phyloP scores from a whole-genome alignment of 208 protist species.

The Leishmania gerbilli region DNA sequence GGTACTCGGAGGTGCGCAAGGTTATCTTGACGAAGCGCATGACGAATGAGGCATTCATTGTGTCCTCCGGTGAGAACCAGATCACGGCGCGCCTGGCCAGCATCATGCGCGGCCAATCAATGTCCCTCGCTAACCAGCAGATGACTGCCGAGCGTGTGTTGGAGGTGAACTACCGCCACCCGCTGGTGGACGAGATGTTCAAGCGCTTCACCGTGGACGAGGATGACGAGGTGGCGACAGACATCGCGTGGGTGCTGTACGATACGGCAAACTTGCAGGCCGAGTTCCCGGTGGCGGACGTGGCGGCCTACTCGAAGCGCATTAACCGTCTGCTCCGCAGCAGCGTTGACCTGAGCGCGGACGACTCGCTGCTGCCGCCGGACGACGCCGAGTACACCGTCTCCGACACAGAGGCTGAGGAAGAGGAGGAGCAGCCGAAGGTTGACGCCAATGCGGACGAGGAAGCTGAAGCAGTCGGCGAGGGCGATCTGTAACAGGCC shows the following conservation, averaged over 20 bases:
- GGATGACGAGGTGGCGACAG: slow-evolving; percentile 83
- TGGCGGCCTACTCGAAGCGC: slow-evolving; percentile 75
- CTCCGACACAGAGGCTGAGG: slow-evolving; percentile 31
- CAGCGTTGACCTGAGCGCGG: slow-evolving; percentile 77
- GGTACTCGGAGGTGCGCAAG: slow-evolving; percentile 77
- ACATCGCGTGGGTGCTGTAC: slow-evolving; percentile 95
- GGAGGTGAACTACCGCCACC: slow-evolving; percentile 98
- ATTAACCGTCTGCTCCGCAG: slow-evolving; percentile 89
- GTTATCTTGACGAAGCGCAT: slow-evolving; percentile 94
- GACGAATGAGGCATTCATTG: slow-evolving; percentile 92
- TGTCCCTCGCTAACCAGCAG: slow-evolving; percentile 46
- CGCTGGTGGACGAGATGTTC: slow-evolving; percentile 95
- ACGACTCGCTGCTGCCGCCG: slow-evolving; percentile 68
- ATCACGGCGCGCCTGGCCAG: slow-evolving; percentile 97
- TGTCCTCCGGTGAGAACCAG: slow-evolving; percentile 94
- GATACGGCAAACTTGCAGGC: slow-evolving; percentile 94
- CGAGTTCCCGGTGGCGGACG: slow-evolving; percentile 93
- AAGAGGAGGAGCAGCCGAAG: slow-evolving; percentile 27
- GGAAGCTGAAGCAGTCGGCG: not conserved
- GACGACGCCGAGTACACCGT: slow-evolving; percentile 79
- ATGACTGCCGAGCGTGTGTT: slow-evolving; percentile 90
- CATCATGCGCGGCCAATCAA: slow-evolving; percentile 96
- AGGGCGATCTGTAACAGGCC: slow-evolving; percentile 35
- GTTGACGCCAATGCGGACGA: not conserved
- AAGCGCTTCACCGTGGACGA: slow-evolving; percentile 78